Base-by-base conservation (phyloP, 352 stramenopile genomes). In the Pseudoperonospora humuli region DNA sequence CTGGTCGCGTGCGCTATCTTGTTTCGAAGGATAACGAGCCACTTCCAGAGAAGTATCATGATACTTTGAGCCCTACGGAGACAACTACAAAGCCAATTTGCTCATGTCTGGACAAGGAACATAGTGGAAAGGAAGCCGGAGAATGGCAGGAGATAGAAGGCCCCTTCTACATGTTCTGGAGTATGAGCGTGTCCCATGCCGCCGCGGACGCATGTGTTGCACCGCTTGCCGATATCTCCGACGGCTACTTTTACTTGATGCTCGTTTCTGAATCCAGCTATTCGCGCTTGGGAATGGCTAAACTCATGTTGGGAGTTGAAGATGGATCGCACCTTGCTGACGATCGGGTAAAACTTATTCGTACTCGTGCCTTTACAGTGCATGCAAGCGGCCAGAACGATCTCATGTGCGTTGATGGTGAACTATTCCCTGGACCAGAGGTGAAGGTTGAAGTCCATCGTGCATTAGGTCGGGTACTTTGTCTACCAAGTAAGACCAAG, bases 161-260 rank as follows among this genome's bases (percentile, higher is more conserved):
- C 0, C 50, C 48, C 10, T 86, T 81, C 48, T 60, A 61, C 45
- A 68, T 85, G 53, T 73, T 84, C 41, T 86, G 74, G 72, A 52
- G 53, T 15, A 70, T 77, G 54, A 84, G 77, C 35, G 64, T 75
- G 6, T 75, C 64, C 9, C 65, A 84, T 39, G 55, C 67, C 3
- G 53, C 64, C 9, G 64, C 66, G 0, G 65, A 85, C 34, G 60
- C 53, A 9, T 43, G 70, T 47, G 54, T 79, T 31, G 70, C 57
- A 7, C 73, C 72, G n/a, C 52, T 44, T 7, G 74, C 72, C 11
- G 41, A 38, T 25, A 64, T 75, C 15, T 57, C 73, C 18, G 74
- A 83, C 47, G 77, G 75, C 19, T 86, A 70, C 59, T 73, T 75
- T 32, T 59, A 84, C 43, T 20, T 87, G 7, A 65, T 85, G 39